A percentile compares a stretch with the other conserved stretches of the same genome.
These are phyloP conservation scores for Trichoderma cornu-damae DNA, from an alignment of 2,329 filamentous ascomycete genomes.

Conservation along the genomic window DNA sequence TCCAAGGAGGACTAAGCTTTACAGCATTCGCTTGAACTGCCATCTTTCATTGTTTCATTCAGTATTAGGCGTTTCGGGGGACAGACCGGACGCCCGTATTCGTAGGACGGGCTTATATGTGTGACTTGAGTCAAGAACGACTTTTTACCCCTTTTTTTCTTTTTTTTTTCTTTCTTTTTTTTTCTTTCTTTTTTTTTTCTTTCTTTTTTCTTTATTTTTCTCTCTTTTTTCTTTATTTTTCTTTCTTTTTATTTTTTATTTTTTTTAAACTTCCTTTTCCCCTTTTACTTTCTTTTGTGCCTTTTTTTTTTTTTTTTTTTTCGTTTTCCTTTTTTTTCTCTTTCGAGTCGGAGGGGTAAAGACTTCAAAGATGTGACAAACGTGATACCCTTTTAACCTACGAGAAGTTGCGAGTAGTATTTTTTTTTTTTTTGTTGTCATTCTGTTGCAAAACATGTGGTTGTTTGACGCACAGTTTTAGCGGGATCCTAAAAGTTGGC, in stretches of 20 bases:
- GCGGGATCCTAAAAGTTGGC: not conserved
- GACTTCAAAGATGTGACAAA: conserved; percentile 23
- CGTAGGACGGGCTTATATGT: conserved; percentile 12
- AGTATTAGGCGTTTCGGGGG: conserved; percentile 1
- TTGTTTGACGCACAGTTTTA: not conserved
- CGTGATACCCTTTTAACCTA: conserved; percentile 30
- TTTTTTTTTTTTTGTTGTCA: not conserved
- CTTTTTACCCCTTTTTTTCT: not conserved
- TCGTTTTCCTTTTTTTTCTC: not conserved
- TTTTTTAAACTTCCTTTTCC: not conserved
- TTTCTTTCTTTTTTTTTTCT: not conserved
- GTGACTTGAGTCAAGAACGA: not conserved
- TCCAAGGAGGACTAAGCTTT: conserved; percentile 20
- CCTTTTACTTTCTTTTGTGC: too few relatives aligned
- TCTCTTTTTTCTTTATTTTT: not conserved
- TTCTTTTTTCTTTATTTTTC: not conserved
- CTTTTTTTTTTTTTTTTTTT: not conserved
- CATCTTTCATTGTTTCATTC: conserved; percentile 17
- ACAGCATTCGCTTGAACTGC: not conserved
- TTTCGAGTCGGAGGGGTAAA: not conserved
- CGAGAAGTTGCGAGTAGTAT: conserved; percentile 10
- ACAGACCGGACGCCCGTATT: not conserved
- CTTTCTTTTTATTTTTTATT: not conserved
- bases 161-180: not conserved
- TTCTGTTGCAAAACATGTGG: not conserved